Evolutionary conservation across 2,329 filamentous ascomycete genomes (phyloP).

Genomic region (Raffaelea ambrosiae): DNA sequence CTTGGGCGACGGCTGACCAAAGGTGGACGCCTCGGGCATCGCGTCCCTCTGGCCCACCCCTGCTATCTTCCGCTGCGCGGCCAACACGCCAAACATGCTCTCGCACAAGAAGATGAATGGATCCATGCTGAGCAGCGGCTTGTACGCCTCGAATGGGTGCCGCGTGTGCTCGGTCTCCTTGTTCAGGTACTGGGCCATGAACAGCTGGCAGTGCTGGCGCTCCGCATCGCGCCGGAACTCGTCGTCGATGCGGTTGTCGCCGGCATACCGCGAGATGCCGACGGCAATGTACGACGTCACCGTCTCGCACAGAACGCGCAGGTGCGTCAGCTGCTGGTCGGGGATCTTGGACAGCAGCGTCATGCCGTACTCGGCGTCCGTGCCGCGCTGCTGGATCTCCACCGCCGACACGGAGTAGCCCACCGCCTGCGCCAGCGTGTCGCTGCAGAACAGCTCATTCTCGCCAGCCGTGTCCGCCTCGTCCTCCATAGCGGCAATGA

Average conservation of each 20-base stretch:
- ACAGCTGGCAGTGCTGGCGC: constrained; percentile 67
- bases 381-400: constrained; percentile 86
- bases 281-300: constrained; percentile 76
- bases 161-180: constrained; percentile 30
- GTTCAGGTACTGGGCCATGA: constrained; percentile 50
- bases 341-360: constrained; percentile 79
- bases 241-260: constrained; percentile 51
- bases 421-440: constrained; percentile 57
- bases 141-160: constrained; percentile 35
- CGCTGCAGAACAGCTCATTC: constrained; percentile 40
- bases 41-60: no score
- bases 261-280: constrained; percentile 55
- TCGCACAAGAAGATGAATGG: constrained; percentile 76
- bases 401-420: constrained; percentile 80
- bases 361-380: constrained; percentile 62
- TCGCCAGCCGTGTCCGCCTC: neutral
- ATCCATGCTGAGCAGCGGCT: constrained; percentile 59
- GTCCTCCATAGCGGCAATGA: constrained; percentile 21
- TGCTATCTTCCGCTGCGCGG: constrained; percentile 43
- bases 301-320: constrained; percentile 83
- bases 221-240: constrained; percentile 63
- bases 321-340: constrained; percentile 73
- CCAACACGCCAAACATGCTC: constrained; percentile 60
- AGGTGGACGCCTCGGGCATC: no score
- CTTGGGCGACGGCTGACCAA: no score